Conservation (phyloP, 2,329 filamentous ascomycete genomes). For the Dryadomyces quercus-mongolicae region DNA sequence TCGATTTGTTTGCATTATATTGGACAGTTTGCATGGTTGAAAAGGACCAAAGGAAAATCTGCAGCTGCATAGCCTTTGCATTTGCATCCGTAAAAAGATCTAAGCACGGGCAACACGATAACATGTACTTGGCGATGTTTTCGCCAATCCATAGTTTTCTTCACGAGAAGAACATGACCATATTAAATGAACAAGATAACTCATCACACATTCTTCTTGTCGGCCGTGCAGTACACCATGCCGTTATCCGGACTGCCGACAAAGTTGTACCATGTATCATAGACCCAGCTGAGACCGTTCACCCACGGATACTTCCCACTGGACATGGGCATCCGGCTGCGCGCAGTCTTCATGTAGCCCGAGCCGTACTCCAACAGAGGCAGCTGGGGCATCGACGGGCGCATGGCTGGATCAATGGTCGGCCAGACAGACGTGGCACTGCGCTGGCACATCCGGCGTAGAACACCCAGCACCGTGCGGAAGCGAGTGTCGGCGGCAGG, state of each 20-base stretch:
- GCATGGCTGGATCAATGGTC: conserved; percentile 10
- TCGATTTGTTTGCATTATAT: too few relatives aligned
- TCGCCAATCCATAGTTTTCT: too few relatives aligned
- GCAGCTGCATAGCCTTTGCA: too few relatives aligned
- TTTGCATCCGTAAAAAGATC: too few relatives aligned
- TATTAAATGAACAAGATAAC: neutral
- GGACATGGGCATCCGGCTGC: conserved; percentile 15
- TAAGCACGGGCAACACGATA: too few relatives aligned
- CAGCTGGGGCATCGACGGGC: conserved; percentile 9
- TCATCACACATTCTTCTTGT: conserved; percentile 1
- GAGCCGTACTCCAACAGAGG: conserved; percentile 15
- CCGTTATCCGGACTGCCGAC: conserved; percentile 8
- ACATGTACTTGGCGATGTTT: neutral
- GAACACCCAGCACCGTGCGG: conserved; percentile 10
- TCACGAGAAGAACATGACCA: neutral
- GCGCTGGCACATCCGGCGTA: conserved; percentile 7
- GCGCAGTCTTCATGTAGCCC: conserved; percentile 16
- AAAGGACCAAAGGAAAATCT: too few relatives aligned
- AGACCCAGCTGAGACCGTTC: conserved; percentile 14
- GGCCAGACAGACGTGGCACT: conserved; percentile 14
- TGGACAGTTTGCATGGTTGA: too few relatives aligned
- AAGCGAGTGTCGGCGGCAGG: conserved; percentile 37
- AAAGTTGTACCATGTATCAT: conserved; percentile 18
- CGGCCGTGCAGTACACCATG: conserved; percentile 8
- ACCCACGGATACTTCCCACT: conserved; percentile 17